Percentiles rank a stretch among this genome's conserved stretches.
Conservation (phyloP, 2,329 filamentous ascomycete species). For the Aureobasidium leucospermi region DNA sequence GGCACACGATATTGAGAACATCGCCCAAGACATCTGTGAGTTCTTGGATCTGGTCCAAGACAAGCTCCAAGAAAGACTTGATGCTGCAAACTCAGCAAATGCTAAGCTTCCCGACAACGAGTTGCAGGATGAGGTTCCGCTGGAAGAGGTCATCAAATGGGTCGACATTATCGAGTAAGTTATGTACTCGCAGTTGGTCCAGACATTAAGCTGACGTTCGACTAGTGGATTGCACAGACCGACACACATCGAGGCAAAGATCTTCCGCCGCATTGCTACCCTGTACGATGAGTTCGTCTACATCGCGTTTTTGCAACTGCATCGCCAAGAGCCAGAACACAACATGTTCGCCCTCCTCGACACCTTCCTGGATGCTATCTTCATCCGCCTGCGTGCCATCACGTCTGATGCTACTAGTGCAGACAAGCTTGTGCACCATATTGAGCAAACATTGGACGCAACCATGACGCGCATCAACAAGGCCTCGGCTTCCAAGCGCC, state of each 20-base stretch:
- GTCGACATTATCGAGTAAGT: constrained; percentile 6
- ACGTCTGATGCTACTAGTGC: not conserved
- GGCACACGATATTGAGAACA: not conserved
- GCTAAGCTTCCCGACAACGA: not conserved
- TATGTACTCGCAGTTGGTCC: not conserved
- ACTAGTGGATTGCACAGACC: constrained; percentile 9
- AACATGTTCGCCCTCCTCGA: constrained; percentile 15
- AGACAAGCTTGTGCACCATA: not conserved
- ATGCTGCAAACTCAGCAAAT: not conserved
- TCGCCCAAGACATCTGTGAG: not conserved
- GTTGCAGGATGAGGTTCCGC: not conserved
- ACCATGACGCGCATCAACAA: not conserved
- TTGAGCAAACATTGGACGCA: not conserved
- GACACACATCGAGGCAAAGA: not conserved
- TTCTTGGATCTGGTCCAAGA: not conserved
- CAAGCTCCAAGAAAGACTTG: not conserved
- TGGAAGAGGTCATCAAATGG: constrained; percentile 7
- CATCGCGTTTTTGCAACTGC: constrained; percentile 8
- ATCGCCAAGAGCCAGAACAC: constrained; percentile 12
- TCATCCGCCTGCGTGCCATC: not conserved
- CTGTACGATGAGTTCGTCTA: constrained; percentile 13
- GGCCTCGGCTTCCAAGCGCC: not conserved
- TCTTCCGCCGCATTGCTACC: constrained; percentile 11
- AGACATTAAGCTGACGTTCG: not conserved
- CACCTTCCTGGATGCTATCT: not conserved